Base-by-base conservation (phyloP, 2,329 filamentous ascomycete species). In the Fusarium buxicola region DNA sequence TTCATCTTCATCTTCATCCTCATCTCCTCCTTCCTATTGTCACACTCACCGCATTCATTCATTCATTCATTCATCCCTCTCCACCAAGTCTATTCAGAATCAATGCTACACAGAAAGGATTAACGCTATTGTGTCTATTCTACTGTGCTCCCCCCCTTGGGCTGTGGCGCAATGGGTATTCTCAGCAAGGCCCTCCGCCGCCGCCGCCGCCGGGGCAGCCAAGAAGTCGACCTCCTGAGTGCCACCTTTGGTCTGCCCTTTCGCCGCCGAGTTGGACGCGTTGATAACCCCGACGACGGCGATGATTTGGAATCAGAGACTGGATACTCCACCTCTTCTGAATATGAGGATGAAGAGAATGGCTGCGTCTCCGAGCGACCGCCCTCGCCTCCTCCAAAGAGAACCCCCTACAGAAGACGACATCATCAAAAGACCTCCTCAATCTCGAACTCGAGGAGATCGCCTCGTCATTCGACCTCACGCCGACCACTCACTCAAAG, bases 231-330 rank as follows among this genome's bases (percentile, higher is more conserved):
- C 47, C 58, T 73, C 7, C 52, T 74, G 24, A 65, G 68, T 9
- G 69, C 70, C 4, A 56, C 64, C 5, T 73, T 74, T 51, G 71
- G 71, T 7, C 43, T 72, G 9, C 70, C 72, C 2, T 68, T 69
- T 25, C 55, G 51, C 18, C 58, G 58, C 8, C 49, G 63, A 12
- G 30, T 58, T 27, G 34, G 57, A 35, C 47, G 53, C 12, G 34
- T 21, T 12, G 46, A 63, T 16, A 55, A 35, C 11, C 54, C 55
- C 24, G 57, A 60, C 2, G 43, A 45, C 3, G 45, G 43, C 7
- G 46, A 50, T 13, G 63, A 57, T 16, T 34, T 28, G 9, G 52
- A 49, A 2, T 53, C 52, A 4, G 60, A 55, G n/a, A 16, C 39
- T n/a, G 36, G 39, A 18, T 48, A 16, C 32, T 59, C 45, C 25